phyloP scores from a whole-genome alignment of 2,329 filamentous ascomycete species.

The Nemania abortiva region DNA sequence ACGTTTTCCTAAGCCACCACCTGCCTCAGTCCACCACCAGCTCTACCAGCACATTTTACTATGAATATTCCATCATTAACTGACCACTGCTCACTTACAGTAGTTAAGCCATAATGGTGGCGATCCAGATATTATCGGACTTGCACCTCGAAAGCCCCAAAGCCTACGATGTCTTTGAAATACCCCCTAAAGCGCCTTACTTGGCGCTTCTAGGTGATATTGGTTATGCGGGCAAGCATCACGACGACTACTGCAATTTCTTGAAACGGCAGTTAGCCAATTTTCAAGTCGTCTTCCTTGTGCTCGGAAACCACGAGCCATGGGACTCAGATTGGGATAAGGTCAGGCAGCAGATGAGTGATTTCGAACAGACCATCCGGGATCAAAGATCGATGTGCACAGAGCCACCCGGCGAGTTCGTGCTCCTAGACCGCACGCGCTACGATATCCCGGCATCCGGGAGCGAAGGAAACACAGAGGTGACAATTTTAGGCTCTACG shows the following conservation, averaged over 20 bases:
- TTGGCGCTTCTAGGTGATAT: constrained; percentile 70
- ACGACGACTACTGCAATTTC: constrained; percentile 60
- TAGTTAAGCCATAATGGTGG: neutral
- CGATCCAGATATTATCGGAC: constrained; percentile 66
- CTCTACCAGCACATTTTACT: too few relatives aligned
- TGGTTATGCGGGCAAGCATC: constrained; percentile 57
- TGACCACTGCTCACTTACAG: too few relatives aligned
- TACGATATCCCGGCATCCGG: constrained; percentile 11
- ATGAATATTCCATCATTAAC: too few relatives aligned
- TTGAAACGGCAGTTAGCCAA: constrained; percentile 60
- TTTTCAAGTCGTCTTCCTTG: constrained; percentile 64
- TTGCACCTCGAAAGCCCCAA: constrained; percentile 66
- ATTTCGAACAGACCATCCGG: constrained; percentile 50
- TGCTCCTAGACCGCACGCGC: constrained; percentile 53
- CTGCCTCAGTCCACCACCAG: too few relatives aligned
- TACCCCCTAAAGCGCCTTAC: constrained; percentile 60
- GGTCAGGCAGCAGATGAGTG: constrained; percentile 47
- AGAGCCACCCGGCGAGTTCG: constrained; percentile 53
- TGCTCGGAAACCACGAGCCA: constrained; percentile 69
- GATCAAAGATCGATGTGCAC: constrained; percentile 35
- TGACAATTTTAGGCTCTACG: constrained; percentile 60
- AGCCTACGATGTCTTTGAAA: constrained; percentile 63
- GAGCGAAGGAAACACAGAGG: constrained; percentile 47
- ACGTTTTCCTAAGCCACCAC: too few relatives aligned
- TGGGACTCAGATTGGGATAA: constrained; percentile 58